A percentile compares a stretch with the other conserved stretches of the same genome.
Conservation (phyloP, 352 stramenopile species). For the Globisporangium heterothallicum region DNA sequence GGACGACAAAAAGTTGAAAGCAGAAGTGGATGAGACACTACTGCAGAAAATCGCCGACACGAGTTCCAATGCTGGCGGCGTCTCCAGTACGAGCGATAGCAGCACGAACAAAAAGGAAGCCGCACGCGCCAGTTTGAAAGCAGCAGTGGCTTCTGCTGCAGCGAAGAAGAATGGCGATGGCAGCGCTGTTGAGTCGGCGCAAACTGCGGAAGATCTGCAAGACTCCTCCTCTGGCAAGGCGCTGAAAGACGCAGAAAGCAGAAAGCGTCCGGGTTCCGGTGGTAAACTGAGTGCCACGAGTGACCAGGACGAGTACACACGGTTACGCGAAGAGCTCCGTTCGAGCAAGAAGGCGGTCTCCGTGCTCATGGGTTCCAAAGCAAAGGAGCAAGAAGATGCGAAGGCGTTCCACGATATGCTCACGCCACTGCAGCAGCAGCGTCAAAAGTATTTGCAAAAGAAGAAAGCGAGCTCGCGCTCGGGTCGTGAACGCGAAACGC, state of each 20-base stretch:
- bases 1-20: constrained; percentile 56
- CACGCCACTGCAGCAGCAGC: constrained; percentile 68
- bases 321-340: constrained; percentile 62
- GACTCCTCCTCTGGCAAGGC: not conserved
- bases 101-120: constrained; percentile 23
- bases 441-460: constrained; percentile 60
- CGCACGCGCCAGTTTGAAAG: constrained; percentile 16
- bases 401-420: constrained; percentile 66
- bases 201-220: not conserved
- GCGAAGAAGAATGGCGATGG: not conserved
- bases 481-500: constrained; percentile 57
- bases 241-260: constrained; percentile 6
- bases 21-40: constrained; percentile 52
- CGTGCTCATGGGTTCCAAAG: constrained; percentile 51
- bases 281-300: constrained; percentile 9
- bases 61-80: not conserved
- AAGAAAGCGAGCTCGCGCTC: constrained; percentile 54
- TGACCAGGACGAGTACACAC: constrained; percentile 57
- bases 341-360: constrained; percentile 52
- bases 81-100: not conserved
- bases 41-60: constrained; percentile 46
- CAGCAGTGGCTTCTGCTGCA: constrained; percentile 5
- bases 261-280: constrained; percentile 2
- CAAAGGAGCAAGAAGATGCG: constrained; percentile 47
- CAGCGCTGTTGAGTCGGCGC: not conserved